A percentile compares a stretch with the other conserved stretches of the same genome.
Evolutionary conservation across 2,329 filamentous ascomycete species (phyloP).

Genomic region (Geosmithia flava): DNA sequence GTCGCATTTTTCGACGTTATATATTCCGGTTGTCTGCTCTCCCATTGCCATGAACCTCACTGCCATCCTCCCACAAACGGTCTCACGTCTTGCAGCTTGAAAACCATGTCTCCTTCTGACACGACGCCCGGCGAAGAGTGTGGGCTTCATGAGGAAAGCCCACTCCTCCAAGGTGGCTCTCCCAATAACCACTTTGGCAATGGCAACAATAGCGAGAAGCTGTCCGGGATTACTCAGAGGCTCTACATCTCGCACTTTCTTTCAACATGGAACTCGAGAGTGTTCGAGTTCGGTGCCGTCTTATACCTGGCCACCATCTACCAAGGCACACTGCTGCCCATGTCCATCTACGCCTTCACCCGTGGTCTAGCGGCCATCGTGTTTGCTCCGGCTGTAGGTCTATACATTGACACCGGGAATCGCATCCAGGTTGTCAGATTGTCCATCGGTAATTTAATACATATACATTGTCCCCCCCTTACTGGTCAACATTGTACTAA

Average conservation of each 20-base stretch:
- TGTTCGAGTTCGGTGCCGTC: constrained; percentile 52
- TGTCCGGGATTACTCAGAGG: constrained; percentile 7
- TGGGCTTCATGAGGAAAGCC: too few relatives aligned
- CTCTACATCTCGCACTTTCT: constrained; percentile 49
- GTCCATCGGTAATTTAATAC: constrained; percentile 26
- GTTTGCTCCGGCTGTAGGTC: constrained; percentile 45
- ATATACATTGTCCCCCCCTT: too few relatives aligned
- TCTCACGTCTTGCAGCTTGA: too few relatives aligned
- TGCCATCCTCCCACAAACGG: too few relatives aligned
- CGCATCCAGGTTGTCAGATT: constrained; percentile 35
- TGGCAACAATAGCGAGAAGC: background rate
- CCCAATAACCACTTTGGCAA: too few relatives aligned
- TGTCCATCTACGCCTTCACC: constrained; percentile 55
- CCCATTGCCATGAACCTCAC: too few relatives aligned
- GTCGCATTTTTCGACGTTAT: too few relatives aligned
- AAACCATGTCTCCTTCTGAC: too few relatives aligned
- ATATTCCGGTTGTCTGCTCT: too few relatives aligned
- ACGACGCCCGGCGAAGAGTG: too few relatives aligned
- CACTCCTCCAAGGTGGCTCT: too few relatives aligned
- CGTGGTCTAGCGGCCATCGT: constrained; percentile 45
- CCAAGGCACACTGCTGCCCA: constrained; percentile 47
- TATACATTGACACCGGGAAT: constrained; percentile 41
- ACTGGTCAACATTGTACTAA: too few relatives aligned
- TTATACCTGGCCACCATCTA: constrained; percentile 44
- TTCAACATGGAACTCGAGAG: constrained; percentile 51